Evolutionary conservation across 2,329 filamentous ascomycete genomes (phyloP), one percentile per base, ranked within the genome.

Genomic region (Colletotrichum tropicicola): DNA sequence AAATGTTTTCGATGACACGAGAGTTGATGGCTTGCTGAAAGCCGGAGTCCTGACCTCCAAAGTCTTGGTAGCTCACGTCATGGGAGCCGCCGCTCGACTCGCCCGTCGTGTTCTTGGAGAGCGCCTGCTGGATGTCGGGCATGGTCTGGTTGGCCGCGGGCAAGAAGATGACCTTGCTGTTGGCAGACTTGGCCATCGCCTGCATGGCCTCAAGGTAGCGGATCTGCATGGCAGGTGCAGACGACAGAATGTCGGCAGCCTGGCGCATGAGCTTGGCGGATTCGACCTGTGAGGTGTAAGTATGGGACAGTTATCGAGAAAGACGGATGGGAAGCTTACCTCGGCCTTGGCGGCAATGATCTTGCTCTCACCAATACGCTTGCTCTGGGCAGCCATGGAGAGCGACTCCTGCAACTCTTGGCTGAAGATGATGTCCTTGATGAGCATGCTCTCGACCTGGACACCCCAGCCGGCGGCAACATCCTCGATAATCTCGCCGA

Each of bases 341-440:
- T 99, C 96, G 32, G 96, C 96, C 78, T 96, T 93, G 68, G 96
- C 96, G 63, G 94, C 94, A 76, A 99, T 98, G 77, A 99, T 93
- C 86, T 99, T 99, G 82, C 91, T 94, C 81, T 99, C 96, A 82
- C 96, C 96, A 61, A 98, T 97, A 71, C 96, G 91, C 91, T 98
- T 98, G 84, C 91, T 93, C 86, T 99, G 96, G 4, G 96, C 96
- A 39, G 96, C 96, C 96, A 99, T 98, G 75, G 93, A 97, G 52
- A 99, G 88, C 17, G 92, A 96, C 74, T 98, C 95, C 80, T 99
- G 96, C 45, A 99, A 86, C 71, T 98, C 96, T 75, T 93, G 89
- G 80, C 90, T 94, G 88, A 99, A 99, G 77, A 98, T 92, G 76
- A 99, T 97, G 79, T 99, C 96, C 83, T 99, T 98, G 87, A 99